Base-by-base conservation (phyloP, 495 filamentous ascomycete species). In the Penicillium daleae region DNA sequence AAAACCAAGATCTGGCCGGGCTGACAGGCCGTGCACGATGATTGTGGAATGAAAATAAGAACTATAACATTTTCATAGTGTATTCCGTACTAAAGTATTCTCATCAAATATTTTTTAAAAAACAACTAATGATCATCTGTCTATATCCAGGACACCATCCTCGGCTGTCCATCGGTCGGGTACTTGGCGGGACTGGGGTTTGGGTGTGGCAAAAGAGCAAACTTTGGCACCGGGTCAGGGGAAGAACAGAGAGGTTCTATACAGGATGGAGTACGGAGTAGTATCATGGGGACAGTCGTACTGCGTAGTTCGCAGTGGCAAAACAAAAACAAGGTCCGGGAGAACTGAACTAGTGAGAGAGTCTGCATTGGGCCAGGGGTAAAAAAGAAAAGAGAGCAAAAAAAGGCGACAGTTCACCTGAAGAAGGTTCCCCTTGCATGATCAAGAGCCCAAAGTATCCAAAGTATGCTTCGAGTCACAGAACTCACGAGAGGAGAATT, bases 341-440 rank as follows among this genome's bases (percentile, higher is more conserved):
- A n/a, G n/a, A n/a, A n/a, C 42, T 44, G 40, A 22, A 5, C 17
- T n/a, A 40, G 17, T 17, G 19, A 9, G 19, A 6, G 4, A 22
- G 27, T 33, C 39, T 52, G 51, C 60, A 64, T 63, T 56, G 60
- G 60, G 60, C 65, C 65, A 66, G 65, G 65, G 65, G 65, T 66
- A 66, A 63, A 40, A 21, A 33, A 37, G 8, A 48, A 17, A 8
- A 13, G 9, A 26, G 7, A 27, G 15, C 5, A n/a, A n/a, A 29
- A 15, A 24, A 24, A 26, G 46, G 46, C 26, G 26, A 50, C 46
- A n/a, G 46, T 29, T 29, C 46, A 50, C 22, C 6, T 17, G 15
- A 27, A 49, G 46, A 49, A 19, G 22, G 22, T 29, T 50, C 46
- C 46, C 66, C 66, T 69, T 69, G 66, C 66, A 46, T 32, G 9